phyloP scores from a whole-genome alignment of 108 stramenopile genomes.

The Cyclotella choctawhatcheeana region DNA sequence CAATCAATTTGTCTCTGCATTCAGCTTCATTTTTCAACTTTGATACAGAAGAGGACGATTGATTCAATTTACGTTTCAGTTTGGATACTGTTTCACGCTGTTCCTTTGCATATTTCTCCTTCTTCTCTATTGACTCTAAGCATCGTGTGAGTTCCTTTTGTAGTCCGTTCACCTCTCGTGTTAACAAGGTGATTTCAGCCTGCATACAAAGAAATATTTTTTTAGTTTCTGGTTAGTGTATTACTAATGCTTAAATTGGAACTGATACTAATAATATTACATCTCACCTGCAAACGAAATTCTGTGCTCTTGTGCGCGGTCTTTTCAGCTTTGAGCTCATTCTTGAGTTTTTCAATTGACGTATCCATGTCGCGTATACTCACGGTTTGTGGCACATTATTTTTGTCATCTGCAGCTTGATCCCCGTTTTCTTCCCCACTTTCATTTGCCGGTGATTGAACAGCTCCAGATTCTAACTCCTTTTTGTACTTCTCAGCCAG shows the following conservation, averaged over 20 bases:
- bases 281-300: slow-evolving; percentile 40
- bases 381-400: slow-evolving; percentile 5
- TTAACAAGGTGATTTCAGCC: slow-evolving; percentile 43
- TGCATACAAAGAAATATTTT: no score
- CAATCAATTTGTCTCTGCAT: slow-evolving; percentile 45
- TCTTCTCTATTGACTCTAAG: slow-evolving; percentile 26
- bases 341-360: slow-evolving; percentile 18
- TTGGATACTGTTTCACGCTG: slow-evolving; percentile 15
- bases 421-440: no score
- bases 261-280: background rate
- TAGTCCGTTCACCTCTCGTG: slow-evolving; percentile 40
- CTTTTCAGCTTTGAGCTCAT: slow-evolving; percentile 28
- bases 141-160: slow-evolving; percentile 33
- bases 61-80: slow-evolving; percentile 32
- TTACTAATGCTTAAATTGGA: no score
- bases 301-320: slow-evolving; percentile 25
- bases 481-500: slow-evolving; percentile 3
- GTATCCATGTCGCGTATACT: background rate
- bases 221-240: no score
- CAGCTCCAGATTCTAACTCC: background rate
- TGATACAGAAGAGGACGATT: slow-evolving; percentile 18
- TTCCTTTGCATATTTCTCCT: slow-evolving; percentile 20
- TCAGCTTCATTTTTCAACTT: slow-evolving; percentile 37
- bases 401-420: background rate
- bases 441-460: background rate